Percentiles rank a stretch among this genome's conserved stretches.
Conservation (phyloP, 441 rosid genomes). For the Kokia cookei region DNA sequence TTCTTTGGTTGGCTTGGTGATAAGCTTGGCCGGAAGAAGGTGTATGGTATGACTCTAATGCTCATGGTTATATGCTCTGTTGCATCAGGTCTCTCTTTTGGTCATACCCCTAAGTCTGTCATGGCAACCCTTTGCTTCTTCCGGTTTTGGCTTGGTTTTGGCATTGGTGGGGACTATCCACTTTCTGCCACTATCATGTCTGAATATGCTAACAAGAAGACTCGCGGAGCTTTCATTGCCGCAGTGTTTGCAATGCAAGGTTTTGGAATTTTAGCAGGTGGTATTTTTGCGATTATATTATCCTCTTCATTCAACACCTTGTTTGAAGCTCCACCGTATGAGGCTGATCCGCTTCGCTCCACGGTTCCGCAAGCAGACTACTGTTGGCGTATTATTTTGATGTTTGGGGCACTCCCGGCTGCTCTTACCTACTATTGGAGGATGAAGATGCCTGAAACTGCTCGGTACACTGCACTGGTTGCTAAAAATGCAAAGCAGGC, state of each 20-base stretch:
- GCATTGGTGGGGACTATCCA: conserved; percentile 86
- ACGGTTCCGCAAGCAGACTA: conserved; percentile 67
- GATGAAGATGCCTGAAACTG: conserved; percentile 88
- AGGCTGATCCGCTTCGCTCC: conserved; percentile 41
- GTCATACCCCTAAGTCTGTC: conserved; percentile 38
- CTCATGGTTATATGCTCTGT: conserved; percentile 60
- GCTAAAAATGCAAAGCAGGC: conserved; percentile 73
- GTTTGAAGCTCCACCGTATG: conserved; percentile 50
- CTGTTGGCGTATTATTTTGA: conserved; percentile 65
- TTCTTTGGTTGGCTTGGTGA: conserved; percentile 92
- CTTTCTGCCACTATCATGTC: conserved; percentile 89
- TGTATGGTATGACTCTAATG: conserved; percentile 73
- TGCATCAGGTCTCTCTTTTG: conserved; percentile 68
- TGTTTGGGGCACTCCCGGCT: conserved; percentile 81
- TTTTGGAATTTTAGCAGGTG: conserved; percentile 76
- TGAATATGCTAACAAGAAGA: conserved; percentile 79
- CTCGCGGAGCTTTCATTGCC: conserved; percentile 81
- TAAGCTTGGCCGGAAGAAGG: conserved; percentile 67
- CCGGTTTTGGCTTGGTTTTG: conserved; percentile 91
- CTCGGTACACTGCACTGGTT: conserved; percentile 83
- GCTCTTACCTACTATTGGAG: conserved; percentile 71
- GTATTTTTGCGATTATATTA: conserved; percentile 50
- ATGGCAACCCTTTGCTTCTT: conserved; percentile 78
- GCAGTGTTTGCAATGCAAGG: conserved; percentile 95
- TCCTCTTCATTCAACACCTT: conserved; percentile 36